phyloP scores from a whole-genome alignment of 2,329 filamentous ascomycete genomes.

The Tolypocladium endophyticum region DNA sequence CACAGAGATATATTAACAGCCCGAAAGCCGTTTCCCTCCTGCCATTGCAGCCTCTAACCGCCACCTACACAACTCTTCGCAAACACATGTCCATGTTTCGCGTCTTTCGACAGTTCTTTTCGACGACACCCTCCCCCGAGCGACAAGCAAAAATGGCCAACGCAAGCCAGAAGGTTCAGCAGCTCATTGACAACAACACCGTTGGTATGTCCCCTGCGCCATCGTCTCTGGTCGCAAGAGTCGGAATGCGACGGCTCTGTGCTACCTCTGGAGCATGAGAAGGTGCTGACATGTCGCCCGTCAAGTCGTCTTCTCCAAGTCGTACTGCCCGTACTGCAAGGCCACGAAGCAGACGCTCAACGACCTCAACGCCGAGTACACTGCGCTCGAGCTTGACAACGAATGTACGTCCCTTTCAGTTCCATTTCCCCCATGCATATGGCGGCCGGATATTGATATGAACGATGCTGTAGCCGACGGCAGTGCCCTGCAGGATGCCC shows the following conservation, averaged over 20 bases:
- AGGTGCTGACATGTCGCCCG: not conserved
- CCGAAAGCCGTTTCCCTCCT: not conserved
- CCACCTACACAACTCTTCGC: conserved; percentile 1
- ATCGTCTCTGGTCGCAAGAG: not conserved
- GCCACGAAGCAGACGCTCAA: conserved; percentile 67
- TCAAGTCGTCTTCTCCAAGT: conserved; percentile 89
- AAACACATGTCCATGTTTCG: conserved; percentile 34
- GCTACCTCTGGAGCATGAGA: not conserved
- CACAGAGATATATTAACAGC: not conserved
- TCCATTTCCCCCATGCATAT: not conserved
- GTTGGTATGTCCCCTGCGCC: conserved; percentile 49
- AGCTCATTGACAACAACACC: conserved; percentile 79
- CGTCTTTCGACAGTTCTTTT: conserved; percentile 65
- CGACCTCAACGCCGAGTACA: conserved; percentile 61
- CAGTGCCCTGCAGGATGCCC: conserved; percentile 68
- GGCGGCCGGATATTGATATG: not conserved
- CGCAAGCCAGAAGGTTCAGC: conserved; percentile 72
- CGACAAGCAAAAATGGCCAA: conserved; percentile 66
- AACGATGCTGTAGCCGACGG: conserved; percentile 58
- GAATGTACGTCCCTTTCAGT: conserved; percentile 48
- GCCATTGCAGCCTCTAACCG: not conserved
- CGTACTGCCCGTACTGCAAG: conserved; percentile 88
- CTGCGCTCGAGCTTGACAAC: conserved; percentile 74
- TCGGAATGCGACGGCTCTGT: not conserved
- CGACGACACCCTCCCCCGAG: conserved; percentile 33